Percentiles rank a stretch among this genome's conserved stretches.
Conservation (phyloP, 768 basidiomycete genomes). For the Psilocybe cyanescens region DNA sequence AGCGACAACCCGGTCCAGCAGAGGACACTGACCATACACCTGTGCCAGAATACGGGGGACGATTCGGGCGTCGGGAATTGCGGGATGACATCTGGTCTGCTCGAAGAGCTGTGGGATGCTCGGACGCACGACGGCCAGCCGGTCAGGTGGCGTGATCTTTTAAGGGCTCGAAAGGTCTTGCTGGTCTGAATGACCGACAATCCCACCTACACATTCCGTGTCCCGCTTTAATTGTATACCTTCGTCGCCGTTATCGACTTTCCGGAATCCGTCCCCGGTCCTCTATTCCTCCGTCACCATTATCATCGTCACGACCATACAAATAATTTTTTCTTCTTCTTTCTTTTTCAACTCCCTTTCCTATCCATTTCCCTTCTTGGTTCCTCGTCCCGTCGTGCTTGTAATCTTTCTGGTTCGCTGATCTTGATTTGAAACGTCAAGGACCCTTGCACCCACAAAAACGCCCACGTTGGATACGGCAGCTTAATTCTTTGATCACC, state of each 20-base stretch:
- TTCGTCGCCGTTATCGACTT: not conserved
- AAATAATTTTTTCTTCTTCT: not conserved
- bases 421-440: not conserved
- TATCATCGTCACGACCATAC: not conserved
- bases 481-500: not conserved
- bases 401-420: not conserved
- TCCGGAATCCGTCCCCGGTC: not conserved
- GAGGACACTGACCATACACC: conserved; percentile 42
- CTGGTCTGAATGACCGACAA: conserved; percentile 27
- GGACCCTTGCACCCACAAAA: not conserved
- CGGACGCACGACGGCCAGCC: conserved; percentile 35
- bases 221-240: not conserved
- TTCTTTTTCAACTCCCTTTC: not conserved
- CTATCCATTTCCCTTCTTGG: not conserved
- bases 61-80: conserved; percentile 66
- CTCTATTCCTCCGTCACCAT: not conserved
- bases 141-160: conserved; percentile 66
- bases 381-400: not conserved
- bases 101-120: conserved; percentile 61
- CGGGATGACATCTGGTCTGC: conserved; percentile 51
- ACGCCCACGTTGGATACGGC: not conserved
- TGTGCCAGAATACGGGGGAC: conserved; percentile 51
- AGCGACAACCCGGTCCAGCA: conserved; percentile 54
- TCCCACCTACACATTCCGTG: conserved; percentile 4
- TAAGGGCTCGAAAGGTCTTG: conserved; percentile 58